Conservation (phyloP, 1,139 yeast genomes). For the Yamadazyma kanchanaburiensis region DNA sequence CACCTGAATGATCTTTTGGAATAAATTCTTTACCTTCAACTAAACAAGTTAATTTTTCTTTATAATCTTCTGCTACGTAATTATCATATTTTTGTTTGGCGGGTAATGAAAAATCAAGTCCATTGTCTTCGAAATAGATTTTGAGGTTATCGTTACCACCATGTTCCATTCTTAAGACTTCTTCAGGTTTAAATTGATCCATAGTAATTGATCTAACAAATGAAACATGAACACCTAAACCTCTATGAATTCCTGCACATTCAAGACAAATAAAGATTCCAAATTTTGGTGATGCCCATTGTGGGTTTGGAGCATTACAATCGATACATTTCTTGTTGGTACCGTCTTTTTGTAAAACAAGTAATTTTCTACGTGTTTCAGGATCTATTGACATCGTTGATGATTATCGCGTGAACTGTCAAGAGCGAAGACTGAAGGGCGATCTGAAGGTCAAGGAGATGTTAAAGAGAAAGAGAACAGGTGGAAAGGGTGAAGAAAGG, state of each 20-base stretch:
- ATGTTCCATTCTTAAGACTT: conserved; percentile 82
- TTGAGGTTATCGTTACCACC: conserved; percentile 88
- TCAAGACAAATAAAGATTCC: conserved; percentile 96
- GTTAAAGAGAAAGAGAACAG: too few relatives aligned
- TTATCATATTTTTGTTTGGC: conserved; percentile 79
- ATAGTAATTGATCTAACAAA: conserved; percentile 94
- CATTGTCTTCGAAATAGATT: conserved; percentile 65
- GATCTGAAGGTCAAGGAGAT: too few relatives aligned
- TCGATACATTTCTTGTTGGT: conserved; percentile 89
- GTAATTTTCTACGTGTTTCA: conserved; percentile 78
- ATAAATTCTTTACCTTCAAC: conserved; percentile 73
- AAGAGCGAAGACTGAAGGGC: too few relatives aligned
- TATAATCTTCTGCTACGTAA: conserved; percentile 91
- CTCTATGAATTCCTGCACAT: conserved; percentile 96
- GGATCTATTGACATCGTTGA: conserved; percentile 73
- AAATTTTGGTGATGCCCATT: conserved; percentile 98
- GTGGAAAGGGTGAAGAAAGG: too few relatives aligned
- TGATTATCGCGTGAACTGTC: too few relatives aligned
- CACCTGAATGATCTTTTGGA: conserved; percentile 61
- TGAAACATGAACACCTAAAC: conserved; percentile 94
- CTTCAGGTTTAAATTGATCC: conserved; percentile 96
- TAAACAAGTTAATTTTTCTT: conserved; percentile 70
- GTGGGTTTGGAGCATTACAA: conserved; percentile 94
- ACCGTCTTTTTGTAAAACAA: conserved; percentile 76
- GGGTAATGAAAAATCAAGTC: conserved; percentile 63